A percentile compares a stretch with the other conserved stretches of the same genome.
These are phyloP conservation scores for Xylariales sp. DNA, from an alignment of 2,329 filamentous ascomycete genomes.

Conservation along the genomic window DNA sequence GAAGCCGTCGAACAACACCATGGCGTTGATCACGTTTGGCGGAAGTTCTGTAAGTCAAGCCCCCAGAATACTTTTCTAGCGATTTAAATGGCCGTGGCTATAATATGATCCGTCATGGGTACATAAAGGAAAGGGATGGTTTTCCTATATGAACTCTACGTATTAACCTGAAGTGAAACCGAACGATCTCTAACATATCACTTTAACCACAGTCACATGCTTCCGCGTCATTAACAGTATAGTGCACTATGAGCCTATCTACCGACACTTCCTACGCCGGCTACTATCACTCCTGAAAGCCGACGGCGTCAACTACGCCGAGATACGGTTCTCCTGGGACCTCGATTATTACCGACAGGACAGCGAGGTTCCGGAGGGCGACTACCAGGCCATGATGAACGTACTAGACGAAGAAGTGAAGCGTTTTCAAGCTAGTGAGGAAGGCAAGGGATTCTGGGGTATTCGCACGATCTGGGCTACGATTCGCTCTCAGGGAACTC, in stretches of 20 bases:
- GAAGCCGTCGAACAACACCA: slow-evolving; percentile 85
- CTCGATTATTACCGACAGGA: slow-evolving; percentile 75
- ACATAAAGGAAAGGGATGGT: background rate
- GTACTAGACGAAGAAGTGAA: slow-evolving; percentile 82
- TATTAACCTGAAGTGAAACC: background rate
- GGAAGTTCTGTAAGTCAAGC: slow-evolving; percentile 73
- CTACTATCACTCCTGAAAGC: slow-evolving; percentile 78
- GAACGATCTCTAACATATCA: slow-evolving; percentile 18
- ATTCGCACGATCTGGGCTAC: slow-evolving; percentile 86
- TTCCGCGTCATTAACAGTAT: slow-evolving; percentile 80
- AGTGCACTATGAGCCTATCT: slow-evolving; percentile 91
- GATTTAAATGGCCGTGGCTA: too few species aligned
- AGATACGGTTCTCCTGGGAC: slow-evolving; percentile 79
- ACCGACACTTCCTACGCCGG: slow-evolving; percentile 77
- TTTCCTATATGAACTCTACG: background rate
- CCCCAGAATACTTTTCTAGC: background rate
- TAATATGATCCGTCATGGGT: too few species aligned
- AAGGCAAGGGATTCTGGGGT: slow-evolving; percentile 85
- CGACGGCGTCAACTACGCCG: slow-evolving; percentile 87
- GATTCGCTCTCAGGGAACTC: slow-evolving; percentile 72
- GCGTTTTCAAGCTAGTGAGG: slow-evolving; percentile 76
- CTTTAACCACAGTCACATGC: slow-evolving; percentile 54
- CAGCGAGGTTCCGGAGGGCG: slow-evolving; percentile 72
- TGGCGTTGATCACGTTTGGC: slow-evolving; percentile 86
- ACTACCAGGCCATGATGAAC: slow-evolving; percentile 76